Base-by-base conservation (phyloP, 768 basidiomycete species). In the Lactarius hengduanensis region DNA sequence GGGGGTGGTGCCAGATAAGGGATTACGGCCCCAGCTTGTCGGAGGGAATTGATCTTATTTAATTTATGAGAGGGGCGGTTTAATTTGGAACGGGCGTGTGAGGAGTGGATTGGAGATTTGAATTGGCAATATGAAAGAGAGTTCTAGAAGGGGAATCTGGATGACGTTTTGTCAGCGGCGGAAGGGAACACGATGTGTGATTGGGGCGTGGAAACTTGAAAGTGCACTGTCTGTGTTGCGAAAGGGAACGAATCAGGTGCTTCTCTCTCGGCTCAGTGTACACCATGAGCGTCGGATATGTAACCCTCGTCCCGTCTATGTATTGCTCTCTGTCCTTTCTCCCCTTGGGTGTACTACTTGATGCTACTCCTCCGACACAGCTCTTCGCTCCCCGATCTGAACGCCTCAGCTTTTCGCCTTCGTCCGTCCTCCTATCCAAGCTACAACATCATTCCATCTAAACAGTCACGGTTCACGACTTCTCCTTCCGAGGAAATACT, bases 81-180 rank as follows among this genome's bases (percentile, higher is more conserved):
- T n/a, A n/a, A n/a, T 64, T 45, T 62, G 34, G 61, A 67, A 59
- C 56, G 64, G 63, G 40, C 64, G n/a, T 56, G 59, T 69, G 45
- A 55, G 43, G 57, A 62, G 69, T 70, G 67, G 72, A 72, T 71
- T 72, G 63, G 63, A 66, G 70, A 68, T 68, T 70, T 62, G 70
- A 70, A 69, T 67, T 69, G 54, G 69, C 57, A 70, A 69, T 53
- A 68, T 69, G 67, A 28, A 60, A 68, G 54, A 65, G 63, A 57
- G 63, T 34, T 70, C 70, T 68, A 62, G 67, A 69, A 67, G 71
- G 73, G 61, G 47, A 72, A 68, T 70, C 71, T 70, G 69, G 64
- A 69, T 66, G 71, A 64, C 65, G 69, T 69, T 71, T 69, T 71
- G 70, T 71, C 72, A 71, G 73, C 68, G 74, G 65, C 65, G 70